Evolutionary conservation across 768 basidiomycete species (phyloP), one percentile per base, ranked within the genome.

Genomic region (Gymnopilus junonius): DNA sequence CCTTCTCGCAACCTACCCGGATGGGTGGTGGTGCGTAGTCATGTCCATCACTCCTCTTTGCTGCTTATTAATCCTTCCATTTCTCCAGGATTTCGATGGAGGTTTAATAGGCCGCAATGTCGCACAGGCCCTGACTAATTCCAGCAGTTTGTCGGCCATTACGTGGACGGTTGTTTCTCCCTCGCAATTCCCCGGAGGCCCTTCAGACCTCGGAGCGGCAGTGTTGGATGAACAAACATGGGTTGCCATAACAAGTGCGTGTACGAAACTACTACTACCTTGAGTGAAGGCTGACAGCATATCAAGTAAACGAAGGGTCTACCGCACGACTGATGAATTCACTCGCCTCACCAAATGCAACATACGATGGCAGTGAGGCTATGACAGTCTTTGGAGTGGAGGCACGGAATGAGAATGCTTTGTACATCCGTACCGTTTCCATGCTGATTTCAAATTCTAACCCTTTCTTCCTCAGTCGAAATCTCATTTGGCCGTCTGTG

Each of bases 321-420:
- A 79, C 79, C 3, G 67, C 72, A 4, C 75, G 75, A 46, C 73
- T 84, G 2, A 67, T 71, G 12, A 61, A 70, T 4, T 77, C 82
- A 17, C 73, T 87, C 12, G 66, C 72, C 10, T 56, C 73, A 1
- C 78, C 77, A 0, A 77, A 88, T 64, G 62, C 75, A 2, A 65
- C 79, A 0, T 88, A 87, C 58, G 77, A 84, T 59, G 82, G 83
- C 1, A 75, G 82, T 2, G 65, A 68, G 23, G 85, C 84, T 1
- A 76, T 90, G 1, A 87, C 82, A 0, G 79, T 80, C 14, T 83
- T 80, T 63, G 77, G 71, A 0, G 76, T 75, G 0, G 80, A 82
- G 64, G 88, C 83, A 21, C 78, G 88, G 29, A 88, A 83, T 51
- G 87, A 88, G 64, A 85, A 83, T 63, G 82, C 80, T 17, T 89